Evolutionary conservation across 768 basidiomycete species (phyloP).

Genomic region (Asterophora parasitica): DNA sequence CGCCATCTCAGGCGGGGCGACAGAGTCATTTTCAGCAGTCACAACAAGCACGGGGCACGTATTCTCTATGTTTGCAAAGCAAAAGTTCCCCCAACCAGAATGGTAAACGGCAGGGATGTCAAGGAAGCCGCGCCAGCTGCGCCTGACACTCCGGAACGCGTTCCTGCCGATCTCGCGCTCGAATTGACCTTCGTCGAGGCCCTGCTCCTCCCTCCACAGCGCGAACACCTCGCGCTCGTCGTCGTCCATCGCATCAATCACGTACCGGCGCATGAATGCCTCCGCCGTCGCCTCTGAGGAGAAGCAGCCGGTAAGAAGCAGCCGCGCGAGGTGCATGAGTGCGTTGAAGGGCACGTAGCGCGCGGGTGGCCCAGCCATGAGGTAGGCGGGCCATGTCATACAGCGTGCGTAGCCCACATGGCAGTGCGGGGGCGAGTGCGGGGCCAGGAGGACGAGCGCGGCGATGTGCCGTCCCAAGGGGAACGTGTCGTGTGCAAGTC

Average conservation of each 20-base stretch:
- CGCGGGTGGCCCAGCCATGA: slow-evolving; percentile 41
- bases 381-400: slow-evolving; percentile 43
- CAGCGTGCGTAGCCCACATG: slow-evolving; percentile 41
- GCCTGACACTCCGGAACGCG: slow-evolving; percentile 41
- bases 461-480: slow-evolving; percentile 42
- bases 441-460: slow-evolving; percentile 43
- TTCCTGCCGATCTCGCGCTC: slow-evolving; percentile 38
- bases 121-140: slow-evolving; percentile 49
- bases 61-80: slow-evolving; percentile 37
- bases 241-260: slow-evolving; percentile 33
- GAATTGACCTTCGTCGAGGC: slow-evolving; percentile 37
- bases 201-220: slow-evolving; percentile 37
- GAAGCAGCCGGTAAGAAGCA: slow-evolving; percentile 30
- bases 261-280: slow-evolving; percentile 28
- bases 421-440: slow-evolving; percentile 42
- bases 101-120: slow-evolving; percentile 38
- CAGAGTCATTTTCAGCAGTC: slow-evolving; percentile 36
- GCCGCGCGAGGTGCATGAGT: slow-evolving; percentile 26
- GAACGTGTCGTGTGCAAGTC: slow-evolving; percentile 45
- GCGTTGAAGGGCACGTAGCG: slow-evolving; percentile 38
- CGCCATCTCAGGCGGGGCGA: slow-evolving; percentile 38
- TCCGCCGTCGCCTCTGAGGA: slow-evolving; percentile 36
- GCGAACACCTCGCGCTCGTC: slow-evolving; percentile 36
- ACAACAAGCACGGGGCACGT: slow-evolving; percentile 44
- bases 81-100: slow-evolving; percentile 47